Evolutionary conservation across 371 early-diverging fungal genomes (phyloP).

Genomic region (Mortierella sp.): DNA sequence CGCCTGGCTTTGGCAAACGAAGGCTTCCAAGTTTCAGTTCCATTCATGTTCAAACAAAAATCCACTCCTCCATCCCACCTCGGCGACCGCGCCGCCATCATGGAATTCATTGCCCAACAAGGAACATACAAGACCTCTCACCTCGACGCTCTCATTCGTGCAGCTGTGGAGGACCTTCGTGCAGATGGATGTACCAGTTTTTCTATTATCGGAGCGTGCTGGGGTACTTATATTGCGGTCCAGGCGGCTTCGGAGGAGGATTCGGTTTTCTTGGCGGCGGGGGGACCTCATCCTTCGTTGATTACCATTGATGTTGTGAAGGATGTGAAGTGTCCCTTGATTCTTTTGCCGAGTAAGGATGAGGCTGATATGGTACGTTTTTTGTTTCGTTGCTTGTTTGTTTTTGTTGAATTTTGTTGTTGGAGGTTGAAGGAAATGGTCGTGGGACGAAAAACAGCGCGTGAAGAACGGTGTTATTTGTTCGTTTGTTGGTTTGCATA

Average conservation of each 20-base stretch:
- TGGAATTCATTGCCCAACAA: constrained; percentile 34
- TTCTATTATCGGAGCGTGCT: constrained; percentile 57
- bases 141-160: constrained; percentile 28
- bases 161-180: constrained; percentile 44
- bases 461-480: not conserved
- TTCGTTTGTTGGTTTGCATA: not conserved
- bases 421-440: not conserved
- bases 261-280: constrained; percentile 27
- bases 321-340: constrained; percentile 39
- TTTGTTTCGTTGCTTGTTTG: too few relatives aligned
- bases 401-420: too few relatives aligned
- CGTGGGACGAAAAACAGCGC: not conserved
- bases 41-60: constrained; percentile 28
- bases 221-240: constrained; percentile 42
- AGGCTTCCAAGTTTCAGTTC: constrained; percentile 49
- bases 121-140: constrained; percentile 38
- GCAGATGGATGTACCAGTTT: constrained; percentile 44
- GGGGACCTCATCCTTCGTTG: constrained; percentile 51
- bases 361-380: constrained; percentile 53
- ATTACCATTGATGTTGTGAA: constrained; percentile 32
- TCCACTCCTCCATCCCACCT: constrained; percentile 12
- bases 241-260: constrained; percentile 43
- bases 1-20: constrained; percentile 48
- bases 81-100: constrained; percentile 17
- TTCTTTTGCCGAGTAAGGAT: constrained; percentile 49